These are phyloP conservation scores for Microglena sp. DNA, from an alignment of 139 green algal species.

Conservation along the genomic window DNA sequence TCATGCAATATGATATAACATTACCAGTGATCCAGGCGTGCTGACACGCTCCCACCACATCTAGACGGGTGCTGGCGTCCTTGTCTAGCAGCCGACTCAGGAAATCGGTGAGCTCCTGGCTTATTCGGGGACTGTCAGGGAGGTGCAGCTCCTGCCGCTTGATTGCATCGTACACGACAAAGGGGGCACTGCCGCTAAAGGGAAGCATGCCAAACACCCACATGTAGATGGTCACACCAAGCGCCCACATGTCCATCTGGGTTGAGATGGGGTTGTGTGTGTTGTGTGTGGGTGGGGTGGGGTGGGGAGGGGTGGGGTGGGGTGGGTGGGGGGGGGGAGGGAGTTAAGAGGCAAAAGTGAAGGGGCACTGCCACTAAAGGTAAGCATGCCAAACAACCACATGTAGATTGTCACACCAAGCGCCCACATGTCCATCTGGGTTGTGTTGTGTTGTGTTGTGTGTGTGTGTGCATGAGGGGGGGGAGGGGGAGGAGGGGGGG, in stretches of 20 bases:
- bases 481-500: too few species aligned
- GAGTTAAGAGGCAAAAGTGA: too few species aligned
- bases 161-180: slow-evolving; percentile 37
- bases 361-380: slow-evolving; percentile 33
- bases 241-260: slow-evolving; percentile 48
- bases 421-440: slow-evolving; percentile 48
- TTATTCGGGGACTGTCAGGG: slow-evolving; percentile 1
- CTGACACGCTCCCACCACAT: slow-evolving; percentile 17
- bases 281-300: too few species aligned
- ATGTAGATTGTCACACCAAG: slow-evolving; percentile 45
- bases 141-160: slow-evolving; percentile 12
- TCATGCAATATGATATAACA: too few species aligned
- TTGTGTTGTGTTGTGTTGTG: too few species aligned
- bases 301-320: too few species aligned
- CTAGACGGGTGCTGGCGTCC: slow-evolving; percentile 20
- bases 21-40: slow-evolving; percentile 29
- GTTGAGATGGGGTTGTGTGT: too few species aligned
- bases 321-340: too few species aligned
- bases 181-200: slow-evolving; percentile 33
- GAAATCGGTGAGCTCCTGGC: slow-evolving; percentile 9
- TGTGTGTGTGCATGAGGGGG: too few species aligned
- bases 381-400: slow-evolving; percentile 42
- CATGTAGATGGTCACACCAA: slow-evolving; percentile 45
- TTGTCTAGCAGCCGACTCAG: slow-evolving; percentile 29
- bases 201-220: slow-evolving; percentile 45